phyloP scores from a whole-genome alignment of 768 basidiomycete genomes.

The Agaricus bisporus region DNA sequence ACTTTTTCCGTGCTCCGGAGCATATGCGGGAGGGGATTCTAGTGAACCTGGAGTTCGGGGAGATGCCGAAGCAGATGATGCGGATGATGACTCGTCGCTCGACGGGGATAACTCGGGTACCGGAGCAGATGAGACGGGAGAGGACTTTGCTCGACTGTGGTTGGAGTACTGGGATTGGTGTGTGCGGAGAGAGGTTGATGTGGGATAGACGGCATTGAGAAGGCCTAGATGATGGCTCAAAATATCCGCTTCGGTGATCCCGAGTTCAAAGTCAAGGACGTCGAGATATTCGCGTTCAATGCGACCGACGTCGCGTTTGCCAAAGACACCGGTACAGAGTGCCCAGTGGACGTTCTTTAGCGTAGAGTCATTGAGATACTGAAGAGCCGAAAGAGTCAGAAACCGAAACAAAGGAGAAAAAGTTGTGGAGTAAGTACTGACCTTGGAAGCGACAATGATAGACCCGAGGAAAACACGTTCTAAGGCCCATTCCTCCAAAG shows the following conservation, averaged over 20 bases:
- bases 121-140: conserved; percentile 2
- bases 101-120: conserved; percentile 13
- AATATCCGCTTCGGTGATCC: conserved; percentile 58
- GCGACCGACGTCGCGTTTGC: conserved; percentile 73
- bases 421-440: conserved; percentile 25
- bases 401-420: neutral
- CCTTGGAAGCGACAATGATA: conserved; percentile 84
- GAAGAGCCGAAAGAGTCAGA: conserved; percentile 12
- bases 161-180: conserved; percentile 16
- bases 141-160: conserved; percentile 10
- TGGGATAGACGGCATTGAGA: conserved; percentile 17
- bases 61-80: conserved; percentile 19
- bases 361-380: conserved; percentile 86
- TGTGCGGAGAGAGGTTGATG: conserved; percentile 14
- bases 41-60: conserved; percentile 21
- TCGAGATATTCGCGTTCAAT: conserved; percentile 81
- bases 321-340: conserved; percentile 76
- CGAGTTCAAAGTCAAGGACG: conserved; percentile 71
- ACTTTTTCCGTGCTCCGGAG: conserved; percentile 12
- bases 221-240: conserved; percentile 44
- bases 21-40: conserved; percentile 17
- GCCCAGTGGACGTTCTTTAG: conserved; percentile 92
- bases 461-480: conserved; percentile 90
- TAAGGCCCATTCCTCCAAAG: conserved; percentile 78
- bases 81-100: conserved; percentile 17